A percentile compares a stretch with the other conserved stretches of the same genome.
phyloP scores from a whole-genome alignment of 129 eudicot species.

The Kitagawia praeruptora region DNA sequence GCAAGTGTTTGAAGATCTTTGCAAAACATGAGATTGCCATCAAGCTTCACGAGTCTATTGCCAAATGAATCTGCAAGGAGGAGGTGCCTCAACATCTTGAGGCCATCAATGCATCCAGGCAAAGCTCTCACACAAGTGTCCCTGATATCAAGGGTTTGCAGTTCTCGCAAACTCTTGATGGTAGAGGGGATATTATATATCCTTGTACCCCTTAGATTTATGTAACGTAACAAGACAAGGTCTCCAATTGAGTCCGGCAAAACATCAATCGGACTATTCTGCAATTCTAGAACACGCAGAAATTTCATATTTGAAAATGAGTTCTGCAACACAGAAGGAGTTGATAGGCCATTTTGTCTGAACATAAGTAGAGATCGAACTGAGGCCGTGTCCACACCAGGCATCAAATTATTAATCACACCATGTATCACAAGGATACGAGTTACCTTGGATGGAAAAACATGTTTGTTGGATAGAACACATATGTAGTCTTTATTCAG shows the following conservation, averaged over 20 bases:
- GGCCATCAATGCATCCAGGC: conserved; percentile 11
- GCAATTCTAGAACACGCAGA: conserved; percentile 17
- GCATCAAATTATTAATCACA: conserved; percentile 1
- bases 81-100: conserved; percentile 19
- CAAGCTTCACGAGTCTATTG: conserved; percentile 17
- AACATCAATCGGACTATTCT: conserved; percentile 12
- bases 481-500: conserved; percentile 5
- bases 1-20: conserved; percentile 19
- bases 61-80: conserved; percentile 12
- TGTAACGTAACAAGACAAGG: conserved; percentile 8
- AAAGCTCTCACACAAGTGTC: conserved; percentile 13
- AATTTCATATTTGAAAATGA: conserved; percentile 7
- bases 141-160: conserved; percentile 21
- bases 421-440: conserved; percentile 17
- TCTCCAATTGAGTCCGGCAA: conserved; percentile 15
- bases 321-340: conserved; percentile 10
- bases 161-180: conserved; percentile 13
- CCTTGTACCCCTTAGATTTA: conserved; percentile 12
- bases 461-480: not conserved
- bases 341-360: not conserved
- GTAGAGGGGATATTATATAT: conserved; percentile 10
- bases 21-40: conserved; percentile 19
- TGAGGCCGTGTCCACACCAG: not conserved
- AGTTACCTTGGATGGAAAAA: conserved; percentile 13
- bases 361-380: conserved; percentile 16